Conservation (phyloP, 768 basidiomycete genomes). For the Imleria badia region DNA sequence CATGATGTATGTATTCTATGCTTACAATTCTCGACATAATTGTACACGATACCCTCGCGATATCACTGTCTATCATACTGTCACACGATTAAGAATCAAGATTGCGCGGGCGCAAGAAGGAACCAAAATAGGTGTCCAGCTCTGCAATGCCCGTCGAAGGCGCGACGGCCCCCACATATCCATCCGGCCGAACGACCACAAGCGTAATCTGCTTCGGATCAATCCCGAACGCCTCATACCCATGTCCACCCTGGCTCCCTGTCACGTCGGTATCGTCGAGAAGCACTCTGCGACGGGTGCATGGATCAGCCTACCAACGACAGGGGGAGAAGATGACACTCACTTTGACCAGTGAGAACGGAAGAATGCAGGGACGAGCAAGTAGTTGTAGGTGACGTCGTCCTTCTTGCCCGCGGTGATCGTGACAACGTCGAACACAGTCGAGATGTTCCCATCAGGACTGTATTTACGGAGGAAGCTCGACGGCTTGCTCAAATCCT, state of each 20-base stretch:
- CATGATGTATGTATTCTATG: slow-evolving; percentile 11
- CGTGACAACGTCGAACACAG: slow-evolving; percentile 34
- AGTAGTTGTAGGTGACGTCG: slow-evolving; percentile 35
- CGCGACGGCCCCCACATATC: slow-evolving; percentile 39
- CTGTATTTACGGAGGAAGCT: slow-evolving; percentile 32
- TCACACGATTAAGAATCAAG: not conserved
- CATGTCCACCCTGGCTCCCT: slow-evolving; percentile 31
- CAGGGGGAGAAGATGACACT: slow-evolving; percentile 9
- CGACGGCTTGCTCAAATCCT: slow-evolving; percentile 25
- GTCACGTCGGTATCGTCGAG: slow-evolving; percentile 38
- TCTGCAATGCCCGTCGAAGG: slow-evolving; percentile 28
- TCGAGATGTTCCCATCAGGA: slow-evolving; percentile 15
- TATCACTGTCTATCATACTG: not conserved
- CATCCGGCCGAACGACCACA: slow-evolving; percentile 41
- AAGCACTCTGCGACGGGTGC: slow-evolving; percentile 28
- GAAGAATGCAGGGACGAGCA: slow-evolving; percentile 34
- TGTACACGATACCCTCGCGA: slow-evolving; percentile 22
- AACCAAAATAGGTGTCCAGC: slow-evolving; percentile 49
- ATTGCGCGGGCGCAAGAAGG: slow-evolving; percentile 38
- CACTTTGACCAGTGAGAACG: slow-evolving; percentile 45
- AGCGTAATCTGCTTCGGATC: slow-evolving; percentile 27
- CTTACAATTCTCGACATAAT: slow-evolving; percentile 17
- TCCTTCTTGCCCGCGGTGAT: slow-evolving; percentile 32
- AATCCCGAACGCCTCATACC: slow-evolving; percentile 37
- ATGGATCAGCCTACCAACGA: not conserved